Evolutionary conservation across 2,329 filamentous ascomycete genomes (phyloP), one percentile per base, ranked within the genome.

Genomic region (Ilyonectria destructans): DNA sequence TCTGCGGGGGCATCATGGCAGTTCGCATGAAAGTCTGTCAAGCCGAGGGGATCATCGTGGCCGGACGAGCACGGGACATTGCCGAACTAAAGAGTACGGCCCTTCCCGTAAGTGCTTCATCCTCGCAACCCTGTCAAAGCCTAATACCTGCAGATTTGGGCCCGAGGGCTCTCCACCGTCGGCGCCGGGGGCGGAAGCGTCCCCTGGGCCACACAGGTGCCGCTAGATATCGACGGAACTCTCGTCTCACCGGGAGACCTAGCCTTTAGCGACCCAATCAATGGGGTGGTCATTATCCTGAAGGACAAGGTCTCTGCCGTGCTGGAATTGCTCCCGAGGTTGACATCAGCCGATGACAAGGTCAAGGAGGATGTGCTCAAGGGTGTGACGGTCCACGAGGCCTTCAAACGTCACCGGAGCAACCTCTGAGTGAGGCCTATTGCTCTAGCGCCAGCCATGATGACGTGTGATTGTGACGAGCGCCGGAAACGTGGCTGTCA

Each of bases 1-100:
- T 93, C 8, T 86, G 93, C 6, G 93, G 93, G n/a, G 92, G 92
- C 19, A 93, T 95, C 71, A 92, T 94, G 87, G 92, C 91, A 6
- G 83, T 88, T 33, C 85, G 92, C 21, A 92, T 94, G 87, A 89
- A 90, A 74, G 78, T 86, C 15, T 84, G 91, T 12, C 87, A 88
- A 15, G 88, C 88, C 19, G 83, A 84, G 71, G 91, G 86, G 3
- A 86, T 92, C 12, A 81, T 94, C n/a, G 90, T 93, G 8, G 86
- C 89, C 71, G 92, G 92, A 1, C 83, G 92, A 45, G 88, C 92
- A 6, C 85, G 92, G 68, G 93, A 95, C 81, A 74, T 94, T 19
- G 82, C 81, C 17, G 89, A 92, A 75, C 78, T 93, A 66, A 83
- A 82, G 62, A 84, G 77, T 49, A 87, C 87, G 12, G 84, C 82